phyloP scores from a whole-genome alignment of 2,329 filamentous ascomycete species.

The Exophiala viscosa region DNA sequence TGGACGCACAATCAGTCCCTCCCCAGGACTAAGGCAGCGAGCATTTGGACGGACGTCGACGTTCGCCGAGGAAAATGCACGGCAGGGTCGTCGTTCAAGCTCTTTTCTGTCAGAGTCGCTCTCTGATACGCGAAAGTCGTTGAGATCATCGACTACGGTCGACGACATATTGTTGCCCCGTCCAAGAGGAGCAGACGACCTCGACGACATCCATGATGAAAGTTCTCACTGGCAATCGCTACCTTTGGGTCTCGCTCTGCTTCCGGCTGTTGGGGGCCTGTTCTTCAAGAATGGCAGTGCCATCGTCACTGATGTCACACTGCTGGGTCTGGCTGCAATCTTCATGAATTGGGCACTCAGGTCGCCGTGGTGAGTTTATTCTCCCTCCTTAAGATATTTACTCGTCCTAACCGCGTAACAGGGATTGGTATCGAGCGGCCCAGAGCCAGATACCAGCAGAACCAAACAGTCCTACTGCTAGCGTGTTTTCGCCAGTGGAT shows the following conservation, averaged over 20 bases:
- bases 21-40: slow-evolving; percentile 35
- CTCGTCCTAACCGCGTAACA: slow-evolving; percentile 32
- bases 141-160: slow-evolving; percentile 57
- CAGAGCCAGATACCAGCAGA: slow-evolving; percentile 59
- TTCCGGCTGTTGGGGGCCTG: slow-evolving; percentile 80
- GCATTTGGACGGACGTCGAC: slow-evolving; percentile 36
- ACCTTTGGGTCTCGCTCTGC: slow-evolving; percentile 76
- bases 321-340: slow-evolving; percentile 73
- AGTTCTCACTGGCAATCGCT: slow-evolving; percentile 71
- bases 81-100: slow-evolving; percentile 57
- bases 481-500: slow-evolving; percentile 29
- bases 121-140: slow-evolving; percentile 61
- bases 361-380: slow-evolving; percentile 69
- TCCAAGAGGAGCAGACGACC: slow-evolving; percentile 38
- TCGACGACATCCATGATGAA: slow-evolving; percentile 44
- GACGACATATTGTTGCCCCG: slow-evolving; percentile 65
- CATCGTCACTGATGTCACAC: slow-evolving; percentile 77
- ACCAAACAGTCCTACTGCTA: slow-evolving; percentile 34
- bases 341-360: slow-evolving; percentile 92
- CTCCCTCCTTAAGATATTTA: slow-evolving; percentile 4
- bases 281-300: slow-evolving; percentile 80
- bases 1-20: slow-evolving; percentile 23
- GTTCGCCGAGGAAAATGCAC: slow-evolving; percentile 33
- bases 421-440: slow-evolving; percentile 71
- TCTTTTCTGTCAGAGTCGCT: slow-evolving; percentile 76